Evolutionary conservation across 2,329 filamentous ascomycete genomes (phyloP).

Genomic region (Beauveria sp.): DNA sequence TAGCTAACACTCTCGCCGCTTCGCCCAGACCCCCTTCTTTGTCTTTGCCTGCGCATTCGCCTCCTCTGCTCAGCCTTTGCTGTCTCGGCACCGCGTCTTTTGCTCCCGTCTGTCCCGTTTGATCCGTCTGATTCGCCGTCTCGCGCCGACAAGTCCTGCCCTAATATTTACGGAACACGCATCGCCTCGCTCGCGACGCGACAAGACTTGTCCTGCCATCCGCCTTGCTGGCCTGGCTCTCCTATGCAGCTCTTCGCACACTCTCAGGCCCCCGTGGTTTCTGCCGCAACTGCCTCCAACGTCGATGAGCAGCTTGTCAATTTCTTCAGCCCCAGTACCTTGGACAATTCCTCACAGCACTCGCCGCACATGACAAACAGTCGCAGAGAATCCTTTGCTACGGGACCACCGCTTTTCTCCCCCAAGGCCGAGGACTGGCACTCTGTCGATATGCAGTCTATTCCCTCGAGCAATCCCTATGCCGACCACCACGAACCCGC

Average conservation of each 20-base stretch:
- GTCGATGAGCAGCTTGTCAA: slow-evolving; percentile 4
- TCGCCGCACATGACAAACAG: slow-evolving; percentile 56
- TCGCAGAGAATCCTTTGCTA: slow-evolving; percentile 56
- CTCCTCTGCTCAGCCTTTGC: background rate
- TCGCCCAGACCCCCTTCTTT: background rate
- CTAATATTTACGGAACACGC: background rate
- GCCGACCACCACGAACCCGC: slow-evolving; percentile 50
- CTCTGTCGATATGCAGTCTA: slow-evolving; percentile 56
- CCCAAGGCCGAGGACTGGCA: slow-evolving; percentile 59
- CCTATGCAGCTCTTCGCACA: slow-evolving; percentile 6
- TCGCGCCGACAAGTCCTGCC: background rate
- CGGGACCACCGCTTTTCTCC: slow-evolving; percentile 51
- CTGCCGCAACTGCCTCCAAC: background rate
- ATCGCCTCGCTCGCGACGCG: background rate
- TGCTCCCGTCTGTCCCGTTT: background rate
- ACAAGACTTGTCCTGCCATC: background rate
- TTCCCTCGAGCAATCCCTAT: slow-evolving; percentile 58
- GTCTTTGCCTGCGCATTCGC: background rate
- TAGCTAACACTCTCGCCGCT: background rate
- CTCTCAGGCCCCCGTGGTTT: background rate
- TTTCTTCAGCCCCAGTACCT: slow-evolving; percentile 11
- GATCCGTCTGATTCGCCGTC: no score
- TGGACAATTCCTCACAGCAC: slow-evolving; percentile 56
- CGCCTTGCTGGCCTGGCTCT: background rate
- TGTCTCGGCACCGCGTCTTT: background rate